phyloP scores from a whole-genome alignment of 306 rosid genomes.

The Datisca glomerata region DNA sequence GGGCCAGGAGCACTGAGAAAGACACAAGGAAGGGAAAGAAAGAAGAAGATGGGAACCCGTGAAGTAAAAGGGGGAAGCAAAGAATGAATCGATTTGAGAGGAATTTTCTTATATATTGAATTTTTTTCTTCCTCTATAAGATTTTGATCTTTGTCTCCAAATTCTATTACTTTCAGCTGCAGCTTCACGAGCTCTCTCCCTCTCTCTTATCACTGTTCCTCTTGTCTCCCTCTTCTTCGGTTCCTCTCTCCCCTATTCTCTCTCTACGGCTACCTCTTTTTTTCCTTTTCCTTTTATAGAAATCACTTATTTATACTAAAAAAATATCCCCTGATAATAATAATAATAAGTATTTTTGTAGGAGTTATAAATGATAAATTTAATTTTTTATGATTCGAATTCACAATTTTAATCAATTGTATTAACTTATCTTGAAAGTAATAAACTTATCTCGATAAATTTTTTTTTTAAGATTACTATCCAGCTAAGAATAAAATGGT shows the following conservation, averaged over 20 bases:
- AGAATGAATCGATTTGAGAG: conserved; percentile 46
- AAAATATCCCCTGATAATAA: too few species aligned
- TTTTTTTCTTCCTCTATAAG: neutral
- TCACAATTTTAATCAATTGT: too few species aligned
- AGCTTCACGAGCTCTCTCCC: conserved; percentile 16
- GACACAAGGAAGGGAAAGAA: conserved; percentile 3
- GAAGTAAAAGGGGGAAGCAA: conserved; percentile 81
- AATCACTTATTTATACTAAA: neutral
- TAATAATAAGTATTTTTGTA: too few species aligned
- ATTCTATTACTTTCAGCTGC: conserved; percentile 6
- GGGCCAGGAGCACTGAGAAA: conserved; percentile 7
- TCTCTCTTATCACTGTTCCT: conserved; percentile 5
- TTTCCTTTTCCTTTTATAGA: neutral
- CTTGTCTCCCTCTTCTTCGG: conserved; percentile 7
- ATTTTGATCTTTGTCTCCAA: conserved; percentile 6
- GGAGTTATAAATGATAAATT: too few species aligned
- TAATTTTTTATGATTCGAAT: too few species aligned
- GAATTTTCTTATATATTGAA: neutral
- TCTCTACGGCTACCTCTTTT: neutral
- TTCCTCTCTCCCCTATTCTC: neutral
- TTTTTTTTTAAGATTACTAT: too few species aligned
- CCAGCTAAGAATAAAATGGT: too few species aligned
- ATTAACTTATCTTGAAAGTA: too few species aligned
- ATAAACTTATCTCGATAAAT: too few species aligned
- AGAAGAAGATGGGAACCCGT: conserved; percentile 68